Conservation (phyloP, 2,329 filamentous ascomycete species). For the Nothopassalora personata region DNA sequence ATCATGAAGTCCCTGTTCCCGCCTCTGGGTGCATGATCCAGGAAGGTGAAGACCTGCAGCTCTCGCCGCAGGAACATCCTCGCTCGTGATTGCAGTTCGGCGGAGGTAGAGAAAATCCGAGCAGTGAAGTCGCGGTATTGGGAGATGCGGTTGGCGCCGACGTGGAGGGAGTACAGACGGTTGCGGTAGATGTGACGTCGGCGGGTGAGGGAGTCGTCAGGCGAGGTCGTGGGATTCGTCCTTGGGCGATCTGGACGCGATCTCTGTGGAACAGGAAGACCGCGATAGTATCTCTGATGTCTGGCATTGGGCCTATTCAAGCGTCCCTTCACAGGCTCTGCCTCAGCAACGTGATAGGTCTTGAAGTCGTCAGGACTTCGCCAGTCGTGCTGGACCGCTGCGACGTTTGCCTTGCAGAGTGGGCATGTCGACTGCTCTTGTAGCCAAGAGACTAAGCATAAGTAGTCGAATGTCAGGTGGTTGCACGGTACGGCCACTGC, state of each 20-base stretch:
- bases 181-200: slow-evolving; percentile 69
- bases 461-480: slow-evolving; percentile 77
- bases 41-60: slow-evolving; percentile 73
- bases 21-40: slow-evolving; percentile 39
- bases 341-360: slow-evolving; percentile 42
- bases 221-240: not conserved
- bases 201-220: slow-evolving; percentile 45
- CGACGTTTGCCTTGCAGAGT: slow-evolving; percentile 58
- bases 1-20: slow-evolving; percentile 63
- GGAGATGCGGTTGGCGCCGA: slow-evolving; percentile 75
- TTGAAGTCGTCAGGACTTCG: slow-evolving; percentile 50
- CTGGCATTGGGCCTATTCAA: not conserved
- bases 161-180: slow-evolving; percentile 69
- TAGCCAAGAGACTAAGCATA: slow-evolving; percentile 79
- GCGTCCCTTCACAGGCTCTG: not conserved
- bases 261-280: not conserved
- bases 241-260: not conserved
- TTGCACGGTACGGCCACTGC: slow-evolving; percentile 71
- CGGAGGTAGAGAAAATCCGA: slow-evolving; percentile 56
- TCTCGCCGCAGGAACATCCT: slow-evolving; percentile 79
- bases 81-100: slow-evolving; percentile 67
- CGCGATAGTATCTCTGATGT: not conserved
- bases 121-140: slow-evolving; percentile 70
- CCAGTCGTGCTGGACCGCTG: slow-evolving; percentile 62
- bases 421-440: slow-evolving; percentile 68